Base-by-base conservation (phyloP, 345 rosid species). In the Citrus glauca region DNA sequence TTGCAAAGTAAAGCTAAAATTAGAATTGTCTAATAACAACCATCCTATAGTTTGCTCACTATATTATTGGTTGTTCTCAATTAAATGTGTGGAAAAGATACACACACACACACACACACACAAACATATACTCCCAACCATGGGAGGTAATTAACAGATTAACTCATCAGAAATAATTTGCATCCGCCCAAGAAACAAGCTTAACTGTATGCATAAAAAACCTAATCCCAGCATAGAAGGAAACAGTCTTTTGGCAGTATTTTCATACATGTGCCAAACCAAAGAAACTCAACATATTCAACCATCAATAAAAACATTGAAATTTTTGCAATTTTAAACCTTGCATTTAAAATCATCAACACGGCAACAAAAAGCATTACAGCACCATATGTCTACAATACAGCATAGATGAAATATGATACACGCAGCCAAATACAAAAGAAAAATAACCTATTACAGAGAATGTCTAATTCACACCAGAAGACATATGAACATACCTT, bases 401-500 rank as follows among this genome's bases (percentile, higher is more conserved):
- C 6, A 65, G 42, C 22, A 65, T 7, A 11, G n/a, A 65, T 32
- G 42, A 28, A 22, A 65, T 32, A 64, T 16, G 5, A 19, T 65
- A 33, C 24, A 19, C 32, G 20, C 24, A 65, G 37, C 9, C 8
- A 6, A 22, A 56, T 56, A 56, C 42, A 70, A 16, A 24, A 50
- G 38, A 50, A 6, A 42, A n/a, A 20, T 28, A 62, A 40, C 11
- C 50, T 62, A 28, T 7, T 50, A 10, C 55, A 79, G 69, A 69
- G 38, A 80, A 50, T 38, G 56, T 40, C 33, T 24, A 63, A 61
- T 2, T 68, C 57, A 66, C 8, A 32, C n/a, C 40, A 73, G 53
- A 45, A 42, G 20, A 24, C 75, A 8, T 6, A 32, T 22, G 48
- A 42, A 22, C 48, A 70, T 77, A 95, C 98, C 98, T 95, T 95